Evolutionary conservation across 257 asterid genomes (phyloP).

Genomic region (Solanum stenotomum): DNA sequence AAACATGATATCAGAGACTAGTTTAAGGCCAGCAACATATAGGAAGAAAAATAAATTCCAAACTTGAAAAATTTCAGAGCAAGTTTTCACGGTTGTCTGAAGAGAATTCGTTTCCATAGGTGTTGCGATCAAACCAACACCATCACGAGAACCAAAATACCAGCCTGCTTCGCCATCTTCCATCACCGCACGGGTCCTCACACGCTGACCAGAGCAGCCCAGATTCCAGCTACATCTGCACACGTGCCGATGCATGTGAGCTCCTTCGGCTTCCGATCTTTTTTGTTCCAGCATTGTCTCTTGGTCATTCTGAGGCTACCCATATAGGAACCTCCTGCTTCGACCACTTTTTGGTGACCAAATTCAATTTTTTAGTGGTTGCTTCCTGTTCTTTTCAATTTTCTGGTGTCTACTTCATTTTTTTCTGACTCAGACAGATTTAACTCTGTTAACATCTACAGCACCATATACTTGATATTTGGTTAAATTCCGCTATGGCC

Average conservation of each 20-base stretch:
- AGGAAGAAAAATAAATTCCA: background rate
- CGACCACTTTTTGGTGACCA: background rate
- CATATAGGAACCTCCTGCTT: background rate
- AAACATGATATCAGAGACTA: background rate
- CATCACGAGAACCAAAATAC: background rate
- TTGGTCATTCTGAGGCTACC: background rate
- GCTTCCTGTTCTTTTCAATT: background rate
- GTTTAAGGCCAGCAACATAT: background rate
- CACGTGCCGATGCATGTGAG: background rate
- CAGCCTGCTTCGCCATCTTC: background rate
- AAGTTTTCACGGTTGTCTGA: background rate
- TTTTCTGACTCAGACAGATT: background rate
- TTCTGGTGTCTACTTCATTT: background rate
- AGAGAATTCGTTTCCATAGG: background rate
- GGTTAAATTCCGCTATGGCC: background rate
- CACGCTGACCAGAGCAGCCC: background rate
- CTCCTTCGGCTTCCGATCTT: background rate
- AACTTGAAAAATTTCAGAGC: background rate
- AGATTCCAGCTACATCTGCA: background rate
- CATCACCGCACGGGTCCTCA: background rate
- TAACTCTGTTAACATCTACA: background rate
- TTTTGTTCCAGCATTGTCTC: background rate
- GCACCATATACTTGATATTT: background rate
- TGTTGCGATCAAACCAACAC: background rate
- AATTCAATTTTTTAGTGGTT: background rate